A percentile compares a stretch with the other conserved stretches of the same genome.
Evolutionary conservation across 495 filamentous ascomycete species (phyloP).

Genomic region (Penicillium coprophilum): DNA sequence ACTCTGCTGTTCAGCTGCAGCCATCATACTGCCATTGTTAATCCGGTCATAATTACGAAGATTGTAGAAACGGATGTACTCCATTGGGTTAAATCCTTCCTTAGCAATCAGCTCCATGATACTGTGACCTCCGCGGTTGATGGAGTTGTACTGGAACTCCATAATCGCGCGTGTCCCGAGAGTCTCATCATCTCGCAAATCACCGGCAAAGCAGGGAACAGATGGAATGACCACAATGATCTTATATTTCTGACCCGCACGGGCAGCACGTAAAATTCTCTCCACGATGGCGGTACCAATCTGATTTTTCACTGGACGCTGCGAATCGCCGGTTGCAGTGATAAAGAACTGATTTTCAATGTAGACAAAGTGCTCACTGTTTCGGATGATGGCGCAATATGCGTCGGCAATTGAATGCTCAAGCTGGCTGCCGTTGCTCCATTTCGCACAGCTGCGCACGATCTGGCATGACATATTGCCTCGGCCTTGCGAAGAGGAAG

Average conservation of each 20-base stretch:
- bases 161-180: constrained; percentile 92
- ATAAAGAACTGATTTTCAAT: constrained; percentile 99
- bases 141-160: constrained; percentile 89
- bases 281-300: constrained; percentile 88
- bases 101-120: constrained; percentile 78
- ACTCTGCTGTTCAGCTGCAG: constrained; percentile 60
- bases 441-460: constrained; percentile 67
- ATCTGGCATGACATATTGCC: constrained; percentile 65
- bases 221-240: constrained; percentile 85
- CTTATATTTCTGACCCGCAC: constrained; percentile 72
- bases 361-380: constrained; percentile 83
- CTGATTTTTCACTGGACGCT: constrained; percentile 80
- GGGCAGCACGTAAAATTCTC: constrained; percentile 76
- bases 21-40: constrained; percentile 66
- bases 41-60: constrained; percentile 90
- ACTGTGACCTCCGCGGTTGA: constrained; percentile 83
- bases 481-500: constrained; percentile 25
- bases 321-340: constrained; percentile 74
- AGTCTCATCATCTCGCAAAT: constrained; percentile 73
- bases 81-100: constrained; percentile 67
- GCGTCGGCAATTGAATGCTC: constrained; percentile 91
- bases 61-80: constrained; percentile 96
- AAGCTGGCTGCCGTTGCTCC: constrained; percentile 65
- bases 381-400: constrained; percentile 77
- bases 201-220: constrained; percentile 88